Percentiles rank a stretch among this genome's conserved stretches.
Evolutionary conservation across 1,284 basidiomycete genomes (phyloP).

Genomic region (Trametes sp.): DNA sequence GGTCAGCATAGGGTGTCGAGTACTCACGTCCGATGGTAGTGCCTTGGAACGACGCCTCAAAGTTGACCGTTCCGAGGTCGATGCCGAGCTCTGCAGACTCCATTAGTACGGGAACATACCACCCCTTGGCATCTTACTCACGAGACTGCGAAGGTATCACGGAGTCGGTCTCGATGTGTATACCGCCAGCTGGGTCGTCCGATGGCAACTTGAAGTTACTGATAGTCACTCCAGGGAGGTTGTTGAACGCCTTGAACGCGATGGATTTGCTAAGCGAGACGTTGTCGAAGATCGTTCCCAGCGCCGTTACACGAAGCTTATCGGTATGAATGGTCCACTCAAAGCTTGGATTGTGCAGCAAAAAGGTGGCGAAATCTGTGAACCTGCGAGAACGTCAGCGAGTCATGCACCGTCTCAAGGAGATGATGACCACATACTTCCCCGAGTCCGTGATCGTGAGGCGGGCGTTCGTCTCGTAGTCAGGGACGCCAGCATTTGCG

Average conservation of each 20-base stretch:
- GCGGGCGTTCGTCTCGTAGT: slow-evolving; percentile 61
- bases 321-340: slow-evolving; percentile 76
- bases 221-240: slow-evolving; percentile 72
- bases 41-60: slow-evolving; percentile 67
- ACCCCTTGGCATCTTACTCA: slow-evolving; percentile 42
- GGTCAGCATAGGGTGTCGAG: background rate
- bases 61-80: slow-evolving; percentile 73
- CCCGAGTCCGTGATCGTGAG: slow-evolving; percentile 61
- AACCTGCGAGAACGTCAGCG: slow-evolving; percentile 52
- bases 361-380: slow-evolving; percentile 70
- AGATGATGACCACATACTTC: slow-evolving; percentile 41
- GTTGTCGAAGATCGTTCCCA: slow-evolving; percentile 75
- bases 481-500: slow-evolving; percentile 72
- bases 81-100: slow-evolving; percentile 67
- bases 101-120: background rate
- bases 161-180: slow-evolving; percentile 74
- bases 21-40: slow-evolving; percentile 61
- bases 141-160: slow-evolving; percentile 73
- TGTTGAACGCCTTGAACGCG: slow-evolving; percentile 76
- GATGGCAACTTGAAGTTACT: slow-evolving; percentile 73
- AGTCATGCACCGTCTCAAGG: background rate
- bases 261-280: slow-evolving; percentile 71
- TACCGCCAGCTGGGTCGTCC: slow-evolving; percentile 72
- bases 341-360: slow-evolving; percentile 73
- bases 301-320: slow-evolving; percentile 67